phyloP scores from a whole-genome alignment of 805 yeast genomes.

The Clavispora vitiphila region DNA sequence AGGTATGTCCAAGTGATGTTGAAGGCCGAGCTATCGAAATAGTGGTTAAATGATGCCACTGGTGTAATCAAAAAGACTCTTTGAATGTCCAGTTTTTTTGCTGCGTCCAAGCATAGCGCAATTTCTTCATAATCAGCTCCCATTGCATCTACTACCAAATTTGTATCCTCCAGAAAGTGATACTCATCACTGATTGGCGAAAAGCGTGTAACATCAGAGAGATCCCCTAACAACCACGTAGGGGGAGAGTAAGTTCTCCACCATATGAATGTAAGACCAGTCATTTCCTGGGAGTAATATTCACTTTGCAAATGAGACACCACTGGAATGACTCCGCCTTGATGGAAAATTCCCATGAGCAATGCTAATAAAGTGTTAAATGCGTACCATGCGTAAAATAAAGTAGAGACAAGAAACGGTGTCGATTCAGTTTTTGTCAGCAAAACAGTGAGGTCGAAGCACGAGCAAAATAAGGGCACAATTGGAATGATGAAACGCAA shows the following conservation, averaged over 20 bases:
- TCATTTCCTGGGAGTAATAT: not conserved
- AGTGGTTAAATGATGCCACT: conserved; percentile 28
- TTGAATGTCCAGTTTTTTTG: conserved; percentile 1
- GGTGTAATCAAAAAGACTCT: conserved; percentile 35
- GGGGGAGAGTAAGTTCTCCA: conserved; percentile 97
- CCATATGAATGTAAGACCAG: conserved; percentile 53
- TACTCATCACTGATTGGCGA: conserved; percentile 12
- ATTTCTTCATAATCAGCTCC: conserved; percentile 35
- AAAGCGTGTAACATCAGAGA: conserved; percentile 10
- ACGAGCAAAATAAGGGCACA: conserved; percentile 62
- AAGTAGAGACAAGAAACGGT: conserved; percentile 22
- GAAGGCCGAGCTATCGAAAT: conserved; percentile 39
- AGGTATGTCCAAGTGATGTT: conserved; percentile 25
- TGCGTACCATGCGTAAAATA: conserved; percentile 46
- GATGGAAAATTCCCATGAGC: conserved; percentile 80
- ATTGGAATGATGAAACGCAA: conserved; percentile 79
- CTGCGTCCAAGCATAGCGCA: conserved; percentile 11
- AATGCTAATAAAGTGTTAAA: conserved; percentile 60
- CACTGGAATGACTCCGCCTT: conserved; percentile 81
- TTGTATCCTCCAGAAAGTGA: conserved; percentile 4
- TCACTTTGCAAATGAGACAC: conserved; percentile 34
- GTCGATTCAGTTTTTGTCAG: not conserved
- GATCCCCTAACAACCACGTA: conserved; percentile 62
- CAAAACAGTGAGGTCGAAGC: conserved; percentile 32
- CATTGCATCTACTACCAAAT: conserved; percentile 43